Base-by-base conservation (phyloP, 1,284 basidiomycete species). In the Pascua guehoae region DNA sequence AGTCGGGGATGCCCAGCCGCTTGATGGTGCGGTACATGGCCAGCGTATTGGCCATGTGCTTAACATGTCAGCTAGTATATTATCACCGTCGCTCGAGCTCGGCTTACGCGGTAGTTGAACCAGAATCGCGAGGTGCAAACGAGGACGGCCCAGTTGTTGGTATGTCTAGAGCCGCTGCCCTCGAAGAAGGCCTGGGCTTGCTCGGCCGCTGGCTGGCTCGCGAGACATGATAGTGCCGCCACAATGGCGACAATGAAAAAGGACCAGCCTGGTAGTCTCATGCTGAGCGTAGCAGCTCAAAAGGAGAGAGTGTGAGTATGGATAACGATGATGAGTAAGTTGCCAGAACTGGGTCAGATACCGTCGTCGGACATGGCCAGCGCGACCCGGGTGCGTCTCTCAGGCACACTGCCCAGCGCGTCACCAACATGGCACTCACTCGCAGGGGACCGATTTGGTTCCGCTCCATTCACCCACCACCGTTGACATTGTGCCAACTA, bases 21-120 rank as follows among this genome's bases (percentile, higher is more conserved):
- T 98, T 98, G 52, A 99, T 92, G 1, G 94, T 98, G 53, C 96
- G 89, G 73, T 98, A 98, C 93, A 98, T 97, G 68, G 93, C 94
- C 12, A 98, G 83, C 0, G 94, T 89, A 78, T 98, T 98, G 14
- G 95, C 88, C 88, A 98, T 97, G 74, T 98, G 95, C 89, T 96
- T 43, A 43, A 12, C n/a, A 49, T 16, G 12, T 44, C 5, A 54
- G 47, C 44, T 32, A 32, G 50, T 12, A 4, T 16, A 61, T 46
- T 16, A 47, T 37, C 16, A 48, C 48, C 41, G 41, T 32, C 24
- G 24, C 24, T 32, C 24, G 3, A 4, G 24, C 24, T 32, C n/a
- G 7, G 81, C 87, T 54, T 70, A 95, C 93, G 43, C 95, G 81
- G 71, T 98, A 98, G 74, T 98, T 98, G 82, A 98, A 98, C 94